Evolutionary conservation across 148 eudicot genomes (phyloP).

Genomic region (Amaranthus cruentus): DNA sequence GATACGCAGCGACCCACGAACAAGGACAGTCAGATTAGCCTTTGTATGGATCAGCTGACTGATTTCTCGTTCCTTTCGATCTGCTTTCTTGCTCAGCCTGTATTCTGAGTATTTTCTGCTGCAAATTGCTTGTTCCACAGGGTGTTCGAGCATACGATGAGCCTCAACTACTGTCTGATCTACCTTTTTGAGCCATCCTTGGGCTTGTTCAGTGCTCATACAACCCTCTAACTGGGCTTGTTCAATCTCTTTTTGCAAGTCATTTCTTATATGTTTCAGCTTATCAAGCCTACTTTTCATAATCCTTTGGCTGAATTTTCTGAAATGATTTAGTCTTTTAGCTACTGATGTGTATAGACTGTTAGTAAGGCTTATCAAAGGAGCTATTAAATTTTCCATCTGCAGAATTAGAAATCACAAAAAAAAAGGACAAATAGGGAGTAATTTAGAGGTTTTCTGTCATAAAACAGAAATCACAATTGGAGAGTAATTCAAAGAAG

Average conservation of each 20-base stretch:
- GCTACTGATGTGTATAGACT: slow-evolving; percentile 4
- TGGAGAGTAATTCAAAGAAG: too few species aligned
- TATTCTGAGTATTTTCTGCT: slow-evolving; percentile 5
- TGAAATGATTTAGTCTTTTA: slow-evolving; percentile 13
- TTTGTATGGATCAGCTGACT: slow-evolving; percentile 21
- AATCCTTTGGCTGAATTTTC: slow-evolving; percentile 3
- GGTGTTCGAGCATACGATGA: slow-evolving; percentile 15
- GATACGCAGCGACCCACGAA: slow-evolving; percentile 13
- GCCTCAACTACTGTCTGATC: slow-evolving; percentile 24
- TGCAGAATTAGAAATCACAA: neutral
- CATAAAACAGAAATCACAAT: too few species aligned
- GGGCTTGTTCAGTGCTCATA: slow-evolving; percentile 28
- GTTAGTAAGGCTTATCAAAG: slow-evolving; percentile 9
- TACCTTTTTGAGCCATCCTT: slow-evolving; percentile 36
- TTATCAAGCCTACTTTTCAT: slow-evolving; percentile 16
- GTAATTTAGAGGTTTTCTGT: too few species aligned
- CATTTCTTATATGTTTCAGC: slow-evolving; percentile 31
- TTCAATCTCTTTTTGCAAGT: slow-evolving; percentile 28
- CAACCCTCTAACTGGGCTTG: slow-evolving; percentile 25
- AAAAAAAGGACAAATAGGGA: neutral
- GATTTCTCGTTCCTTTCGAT: slow-evolving; percentile 18
- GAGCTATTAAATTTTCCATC: slow-evolving; percentile 18
- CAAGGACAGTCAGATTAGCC: slow-evolving; percentile 19
- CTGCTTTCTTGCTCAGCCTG: slow-evolving; percentile 27
- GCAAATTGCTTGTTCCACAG: slow-evolving; percentile 4